These are phyloP conservation scores for Phytophthora megakarya DNA, from an alignment of 352 stramenopile genomes.

Conservation along the genomic window DNA sequence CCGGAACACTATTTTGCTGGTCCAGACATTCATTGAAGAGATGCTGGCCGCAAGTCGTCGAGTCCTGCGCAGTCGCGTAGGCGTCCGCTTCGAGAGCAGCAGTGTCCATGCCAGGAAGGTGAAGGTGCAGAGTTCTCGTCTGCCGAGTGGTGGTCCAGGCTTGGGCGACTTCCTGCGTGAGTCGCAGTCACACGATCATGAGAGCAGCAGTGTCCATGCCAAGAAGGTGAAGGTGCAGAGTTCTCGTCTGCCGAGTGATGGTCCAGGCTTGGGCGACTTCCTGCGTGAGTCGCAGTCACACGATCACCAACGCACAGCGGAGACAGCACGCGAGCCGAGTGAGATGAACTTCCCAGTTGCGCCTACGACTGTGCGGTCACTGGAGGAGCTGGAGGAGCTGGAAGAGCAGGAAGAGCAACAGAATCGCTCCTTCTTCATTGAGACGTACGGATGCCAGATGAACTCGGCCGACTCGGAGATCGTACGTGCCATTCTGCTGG, in stretches of 20 bases:
- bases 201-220: slow-evolving; percentile 16
- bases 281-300: slow-evolving; percentile 54
- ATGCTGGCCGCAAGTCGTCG: slow-evolving; percentile 35
- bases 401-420: no score
- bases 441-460: slow-evolving; percentile 99
- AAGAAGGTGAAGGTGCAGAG: slow-evolving; percentile 22
- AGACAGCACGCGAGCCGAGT: slow-evolving; percentile 48
- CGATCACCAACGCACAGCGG: slow-evolving; percentile 32
- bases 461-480: slow-evolving; percentile 99
- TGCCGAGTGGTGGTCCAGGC: slow-evolving; percentile 49
- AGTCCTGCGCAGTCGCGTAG: slow-evolving; percentile 1
- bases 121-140: slow-evolving; percentile 37
- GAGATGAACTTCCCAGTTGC: slow-evolving; percentile 78
- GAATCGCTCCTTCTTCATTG: slow-evolving; percentile 78
- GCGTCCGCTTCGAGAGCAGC: slow-evolving; percentile 38
- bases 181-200: slow-evolving; percentile 44
- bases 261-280: slow-evolving; percentile 74
- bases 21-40: slow-evolving; percentile 1
- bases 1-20: slow-evolving; percentile 6
- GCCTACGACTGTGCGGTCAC: slow-evolving; percentile 41
- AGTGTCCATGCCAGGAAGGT: slow-evolving; percentile 2
- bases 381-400: slow-evolving; percentile 60
- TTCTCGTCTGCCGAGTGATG: slow-evolving; percentile 47
- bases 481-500: slow-evolving; percentile 93
- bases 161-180: slow-evolving; percentile 81